Evolutionary conservation across 2,329 filamentous ascomycete genomes (phyloP), one percentile per base, ranked within the genome.

Genomic region (Clarireedia homoeocarpa): DNA sequence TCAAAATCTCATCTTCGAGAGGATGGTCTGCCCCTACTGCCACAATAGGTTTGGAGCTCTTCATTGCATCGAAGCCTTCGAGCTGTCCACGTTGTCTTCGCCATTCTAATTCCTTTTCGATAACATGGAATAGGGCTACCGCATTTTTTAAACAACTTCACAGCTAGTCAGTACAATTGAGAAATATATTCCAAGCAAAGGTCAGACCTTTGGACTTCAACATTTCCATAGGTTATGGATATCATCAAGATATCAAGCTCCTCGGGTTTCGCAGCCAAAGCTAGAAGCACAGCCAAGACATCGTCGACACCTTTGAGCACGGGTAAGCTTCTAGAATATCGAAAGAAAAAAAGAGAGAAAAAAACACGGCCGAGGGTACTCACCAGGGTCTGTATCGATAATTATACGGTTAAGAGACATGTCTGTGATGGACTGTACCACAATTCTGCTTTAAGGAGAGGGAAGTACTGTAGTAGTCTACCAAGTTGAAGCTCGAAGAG

Each of bases 321-420:
- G 17, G n/a, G 27, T 56, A 40, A 55, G 47, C 7, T 36, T 44
- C 39, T 34, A 27, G 10, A 23, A n/a, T 36, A 30, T 24, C 20
- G 20, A 20, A 2, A 20, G 20, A 20, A 1, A 20, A 20, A 20
- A 20, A 20, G 20, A 20, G 2, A 20, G 20, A 20, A 2, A 6
- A 4, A 20, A 20, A 24, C 12, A 44, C 6, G 2, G n/a, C 15
- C 14, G 17, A 0, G n/a, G n/a, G 23, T 42, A 44, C 71, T 63
- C 77, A 89, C 91, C 74, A 63, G 92, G 92, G 70, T 97, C 94
- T 2, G 92, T 97, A 69, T 99, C 94, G 66, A 99, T 94, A 66
- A 99, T 96, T 64, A 99, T 85, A 66, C 86, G 84, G 66, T 81
- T 83, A 65, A 82, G 83, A 27, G 84, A 80, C 85, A 89, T 88